Conservation (phyloP, 148 eudicot species). For the Camellia sinensis region DNA sequence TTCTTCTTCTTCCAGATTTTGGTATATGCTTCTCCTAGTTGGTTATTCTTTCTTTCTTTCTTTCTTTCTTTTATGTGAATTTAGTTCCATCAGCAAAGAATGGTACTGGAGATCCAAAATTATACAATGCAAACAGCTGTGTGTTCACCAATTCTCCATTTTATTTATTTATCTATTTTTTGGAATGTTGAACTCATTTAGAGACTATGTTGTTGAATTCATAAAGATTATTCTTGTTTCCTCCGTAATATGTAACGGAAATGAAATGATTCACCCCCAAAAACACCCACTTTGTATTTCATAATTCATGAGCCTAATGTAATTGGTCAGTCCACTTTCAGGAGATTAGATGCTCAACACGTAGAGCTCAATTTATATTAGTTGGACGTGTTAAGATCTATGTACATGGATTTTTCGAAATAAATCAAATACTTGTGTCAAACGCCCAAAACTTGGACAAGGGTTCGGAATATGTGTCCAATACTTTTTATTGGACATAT, state of each 20-base stretch:
- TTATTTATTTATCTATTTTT: background rate
- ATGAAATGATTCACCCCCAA: background rate
- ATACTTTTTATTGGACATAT: no score
- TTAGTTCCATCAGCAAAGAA: background rate
- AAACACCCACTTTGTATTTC: no score
- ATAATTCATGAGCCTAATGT: background rate
- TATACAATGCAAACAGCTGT: background rate
- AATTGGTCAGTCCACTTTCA: background rate
- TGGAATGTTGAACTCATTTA: background rate
- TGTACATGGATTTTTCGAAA: no score
- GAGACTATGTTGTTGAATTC: background rate
- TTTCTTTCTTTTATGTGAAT: background rate
- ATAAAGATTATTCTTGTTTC: background rate
- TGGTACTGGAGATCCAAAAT: background rate
- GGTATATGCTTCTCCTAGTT: constrained; percentile 21
- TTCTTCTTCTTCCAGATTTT: constrained; percentile 35
- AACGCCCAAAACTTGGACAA: no score
- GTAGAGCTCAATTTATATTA: background rate
- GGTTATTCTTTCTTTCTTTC: background rate
- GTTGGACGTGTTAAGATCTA: background rate
- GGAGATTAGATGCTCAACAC: background rate
- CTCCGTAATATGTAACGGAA: background rate
- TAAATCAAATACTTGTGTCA: no score
- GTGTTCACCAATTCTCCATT: background rate
- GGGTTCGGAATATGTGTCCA: no score